Percentiles rank a stretch among this genome's conserved stretches.
Evolutionary conservation across 2,329 filamentous ascomycete species (phyloP).

Genomic region (Furcasterigmium sp.): DNA sequence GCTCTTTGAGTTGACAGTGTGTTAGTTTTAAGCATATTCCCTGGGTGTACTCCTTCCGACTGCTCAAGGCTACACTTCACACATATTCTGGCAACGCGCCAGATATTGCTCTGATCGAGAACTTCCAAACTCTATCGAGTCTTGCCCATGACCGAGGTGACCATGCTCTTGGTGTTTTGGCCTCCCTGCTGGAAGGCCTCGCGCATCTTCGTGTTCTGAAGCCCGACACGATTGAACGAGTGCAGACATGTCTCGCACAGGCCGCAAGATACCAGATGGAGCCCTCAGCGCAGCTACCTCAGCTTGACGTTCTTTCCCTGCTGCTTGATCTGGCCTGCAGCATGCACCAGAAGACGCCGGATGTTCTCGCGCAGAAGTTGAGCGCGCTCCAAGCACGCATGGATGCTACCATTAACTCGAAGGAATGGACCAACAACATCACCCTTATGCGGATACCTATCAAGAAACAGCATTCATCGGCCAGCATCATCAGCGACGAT

Average conservation of each 20-base stretch:
- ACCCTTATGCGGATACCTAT: slow-evolving; percentile 52
- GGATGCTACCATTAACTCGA: slow-evolving; percentile 45
- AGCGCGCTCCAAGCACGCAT: slow-evolving; percentile 55
- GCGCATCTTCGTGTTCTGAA: slow-evolving; percentile 60
- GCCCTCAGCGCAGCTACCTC: slow-evolving; percentile 55
- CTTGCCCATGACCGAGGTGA: slow-evolving; percentile 58
- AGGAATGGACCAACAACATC: slow-evolving; percentile 40
- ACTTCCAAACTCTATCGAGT: slow-evolving; percentile 57
- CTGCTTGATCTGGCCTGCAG: slow-evolving; percentile 67
- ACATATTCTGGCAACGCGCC: slow-evolving; percentile 54
- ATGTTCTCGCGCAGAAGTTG: slow-evolving; percentile 55
- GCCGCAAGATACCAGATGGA: slow-evolving; percentile 68
- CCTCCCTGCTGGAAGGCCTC: slow-evolving; percentile 64
- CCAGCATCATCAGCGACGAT: slow-evolving; percentile 50
- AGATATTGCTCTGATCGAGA: slow-evolving; percentile 61
- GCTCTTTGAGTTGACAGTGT: neutral
- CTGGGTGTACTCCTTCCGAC: slow-evolving; percentile 74
- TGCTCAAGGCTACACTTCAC: slow-evolving; percentile 66
- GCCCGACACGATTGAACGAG: slow-evolving; percentile 61
- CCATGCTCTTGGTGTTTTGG: slow-evolving; percentile 58
- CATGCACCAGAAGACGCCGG: slow-evolving; percentile 56
- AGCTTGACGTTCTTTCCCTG: slow-evolving; percentile 60
- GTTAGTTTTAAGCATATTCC: slow-evolving; percentile 59
- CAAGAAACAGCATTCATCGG: slow-evolving; percentile 40
- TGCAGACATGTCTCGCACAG: slow-evolving; percentile 69